Percentiles rank a stretch among this genome's conserved stretches.
Evolutionary conservation across 202 grass and related monocot genomes (phyloP).

Genomic region (Bolboschoenoplectus hybrid): DNA sequence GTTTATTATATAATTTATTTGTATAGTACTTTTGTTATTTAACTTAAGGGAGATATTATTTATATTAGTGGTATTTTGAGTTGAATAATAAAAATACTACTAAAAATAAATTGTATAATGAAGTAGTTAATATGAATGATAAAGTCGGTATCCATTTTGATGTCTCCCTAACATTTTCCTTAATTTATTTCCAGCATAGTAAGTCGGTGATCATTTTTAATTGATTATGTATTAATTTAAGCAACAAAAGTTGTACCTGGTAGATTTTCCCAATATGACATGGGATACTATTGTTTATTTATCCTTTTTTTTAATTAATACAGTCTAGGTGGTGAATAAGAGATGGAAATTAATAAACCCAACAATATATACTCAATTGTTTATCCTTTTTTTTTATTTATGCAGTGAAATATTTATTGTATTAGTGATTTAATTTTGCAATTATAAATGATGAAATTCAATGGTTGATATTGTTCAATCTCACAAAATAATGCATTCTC

Average conservation of each 20-base stretch:
- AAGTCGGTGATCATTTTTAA: not conserved
- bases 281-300: not conserved
- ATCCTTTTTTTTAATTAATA: not conserved
- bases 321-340: not conserved
- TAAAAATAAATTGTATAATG: too few species aligned
- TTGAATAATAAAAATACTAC: too few species aligned
- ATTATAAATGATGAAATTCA: not conserved
- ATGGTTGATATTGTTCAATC: not conserved
- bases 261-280: conserved; percentile 9
- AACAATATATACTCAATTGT: not conserved
- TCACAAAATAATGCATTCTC: not conserved
- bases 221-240: not conserved
- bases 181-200: not conserved
- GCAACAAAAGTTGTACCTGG: not conserved
- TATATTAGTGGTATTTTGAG: too few species aligned
- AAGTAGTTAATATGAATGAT: too few species aligned
- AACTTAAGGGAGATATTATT: too few species aligned
- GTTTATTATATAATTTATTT: too few species aligned
- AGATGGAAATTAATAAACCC: not conserved
- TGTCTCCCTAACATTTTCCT: too few species aligned
- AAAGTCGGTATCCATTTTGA: too few species aligned
- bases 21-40: too few species aligned
- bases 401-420: not conserved
- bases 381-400: not conserved
- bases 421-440: not conserved